These are phyloP conservation scores for Aureobasidium sp. DNA, from an alignment of 2,329 filamentous ascomycete species.

Conservation along the genomic window DNA sequence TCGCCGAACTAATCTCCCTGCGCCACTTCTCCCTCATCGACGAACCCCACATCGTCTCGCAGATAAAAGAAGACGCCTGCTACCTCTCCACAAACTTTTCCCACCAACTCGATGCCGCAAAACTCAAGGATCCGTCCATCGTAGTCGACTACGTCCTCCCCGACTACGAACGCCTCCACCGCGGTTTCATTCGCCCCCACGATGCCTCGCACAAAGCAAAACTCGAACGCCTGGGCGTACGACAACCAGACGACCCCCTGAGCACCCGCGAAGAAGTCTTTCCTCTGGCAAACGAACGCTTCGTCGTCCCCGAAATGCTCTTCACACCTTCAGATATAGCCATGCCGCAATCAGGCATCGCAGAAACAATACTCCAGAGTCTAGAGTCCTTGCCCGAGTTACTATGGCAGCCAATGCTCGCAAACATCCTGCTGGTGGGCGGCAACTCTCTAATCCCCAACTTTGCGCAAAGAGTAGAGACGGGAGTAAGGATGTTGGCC, in stretches of 20 bases:
- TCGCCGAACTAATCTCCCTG: slow-evolving; percentile 80
- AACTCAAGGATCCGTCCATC: slow-evolving; percentile 49
- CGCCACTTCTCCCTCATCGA: slow-evolving; percentile 94
- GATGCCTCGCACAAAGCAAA: slow-evolving; percentile 55
- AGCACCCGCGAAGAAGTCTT: slow-evolving; percentile 63
- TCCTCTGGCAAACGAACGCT: slow-evolving; percentile 84
- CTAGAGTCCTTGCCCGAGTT: slow-evolving; percentile 66
- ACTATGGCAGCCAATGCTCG: slow-evolving; percentile 71
- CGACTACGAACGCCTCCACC: slow-evolving; percentile 56
- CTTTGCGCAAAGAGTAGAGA: slow-evolving; percentile 63
- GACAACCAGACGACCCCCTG: slow-evolving; percentile 18
- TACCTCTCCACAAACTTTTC: slow-evolving; percentile 73
- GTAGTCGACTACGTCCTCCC: slow-evolving; percentile 89
- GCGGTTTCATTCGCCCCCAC: slow-evolving; percentile 68
- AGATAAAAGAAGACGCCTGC: slow-evolving; percentile 87
- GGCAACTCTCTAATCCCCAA: slow-evolving; percentile 74
- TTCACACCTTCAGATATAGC: slow-evolving; percentile 83
- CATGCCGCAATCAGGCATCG: slow-evolving; percentile 71
- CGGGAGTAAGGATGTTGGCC: slow-evolving; percentile 24
- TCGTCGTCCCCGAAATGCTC: slow-evolving; percentile 78
- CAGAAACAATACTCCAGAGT: slow-evolving; percentile 73
- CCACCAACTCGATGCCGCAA: slow-evolving; percentile 68
- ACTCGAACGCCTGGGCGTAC: slow-evolving; percentile 39
- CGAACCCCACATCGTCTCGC: slow-evolving; percentile 86
- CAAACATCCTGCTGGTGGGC: slow-evolving; percentile 82